Percentiles rank a stretch among this genome's conserved stretches.
Conservation (phyloP, 495 filamentous ascomycete genomes). For the Neurospora terricola region DNA sequence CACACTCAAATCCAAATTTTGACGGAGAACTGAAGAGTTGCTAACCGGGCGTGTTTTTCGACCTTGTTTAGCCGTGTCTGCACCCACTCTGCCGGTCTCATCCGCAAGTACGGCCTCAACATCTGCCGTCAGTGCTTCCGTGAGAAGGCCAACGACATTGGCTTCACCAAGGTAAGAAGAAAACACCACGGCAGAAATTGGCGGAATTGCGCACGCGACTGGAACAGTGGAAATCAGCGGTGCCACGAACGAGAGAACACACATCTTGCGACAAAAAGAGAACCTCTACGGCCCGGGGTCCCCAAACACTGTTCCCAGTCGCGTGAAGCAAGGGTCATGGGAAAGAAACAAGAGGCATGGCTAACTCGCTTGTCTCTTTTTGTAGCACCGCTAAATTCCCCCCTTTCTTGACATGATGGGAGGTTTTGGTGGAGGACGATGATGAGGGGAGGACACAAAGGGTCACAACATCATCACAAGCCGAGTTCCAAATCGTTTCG, state of each 20-base stretch:
- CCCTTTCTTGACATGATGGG: not conserved
- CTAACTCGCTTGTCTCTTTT: conserved; percentile 1
- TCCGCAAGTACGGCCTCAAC: conserved; percentile 98
- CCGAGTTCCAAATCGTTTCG: not conserved
- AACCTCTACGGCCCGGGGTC: not conserved
- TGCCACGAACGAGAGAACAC: not conserved
- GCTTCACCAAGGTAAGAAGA: conserved; percentile 83
- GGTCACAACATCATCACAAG: not conserved
- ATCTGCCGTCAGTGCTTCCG: conserved; percentile 99
- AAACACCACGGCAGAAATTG: not conserved
- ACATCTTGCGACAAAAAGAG: not conserved
- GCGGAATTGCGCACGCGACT: not conserved
- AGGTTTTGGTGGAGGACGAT: not conserved
- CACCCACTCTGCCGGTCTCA: conserved; percentile 87
- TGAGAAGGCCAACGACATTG: conserved; percentile 92
- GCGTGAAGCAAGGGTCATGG: not conserved
- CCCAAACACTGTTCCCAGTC: not conserved
- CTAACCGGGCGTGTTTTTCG: conserved; percentile 9
- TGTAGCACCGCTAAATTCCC: conserved; percentile 23
- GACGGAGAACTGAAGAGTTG: conserved; percentile 10
- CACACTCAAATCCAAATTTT: not conserved
- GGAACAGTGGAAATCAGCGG: not conserved
- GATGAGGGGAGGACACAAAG: not conserved
- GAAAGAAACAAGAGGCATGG: not conserved
- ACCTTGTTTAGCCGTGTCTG: conserved; percentile 70